Percentiles rank a stretch among this genome's conserved stretches.
Evolutionary conservation across 805 yeast species (phyloP).

Genomic region (Ogataea nitratoaversa): DNA sequence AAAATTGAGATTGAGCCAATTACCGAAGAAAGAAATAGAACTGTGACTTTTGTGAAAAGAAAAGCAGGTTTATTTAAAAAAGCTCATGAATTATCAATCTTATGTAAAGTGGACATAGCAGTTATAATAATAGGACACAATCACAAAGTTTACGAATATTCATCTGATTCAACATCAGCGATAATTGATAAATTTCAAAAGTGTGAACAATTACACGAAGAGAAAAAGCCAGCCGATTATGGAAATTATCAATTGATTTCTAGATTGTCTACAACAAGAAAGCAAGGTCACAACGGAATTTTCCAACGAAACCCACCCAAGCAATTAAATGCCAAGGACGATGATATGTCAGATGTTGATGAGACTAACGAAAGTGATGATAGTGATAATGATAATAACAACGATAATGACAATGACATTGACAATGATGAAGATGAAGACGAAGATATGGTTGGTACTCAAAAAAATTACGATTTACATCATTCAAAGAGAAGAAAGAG

Average conservation of each 20-base stretch:
- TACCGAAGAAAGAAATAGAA: constrained; percentile 79
- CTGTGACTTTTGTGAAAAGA: constrained; percentile 86
- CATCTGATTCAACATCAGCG: constrained; percentile 60
- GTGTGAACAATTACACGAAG: constrained; percentile 42
- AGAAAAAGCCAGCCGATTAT: constrained; percentile 61
- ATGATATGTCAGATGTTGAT: constrained; percentile 1
- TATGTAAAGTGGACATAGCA: constrained; percentile 91
- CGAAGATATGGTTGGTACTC: constrained; percentile 4
- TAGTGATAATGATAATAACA: constrained; percentile 10
- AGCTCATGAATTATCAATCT: constrained; percentile 80
- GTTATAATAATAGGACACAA: constrained; percentile 82
- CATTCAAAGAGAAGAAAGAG: background rate
- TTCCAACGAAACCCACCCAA: background rate
- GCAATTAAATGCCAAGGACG: background rate
- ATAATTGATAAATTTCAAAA: constrained; percentile 39
- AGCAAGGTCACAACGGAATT: constrained; percentile 6
- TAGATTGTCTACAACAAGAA: constrained; percentile 21
- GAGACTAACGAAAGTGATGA: constrained; percentile 4
- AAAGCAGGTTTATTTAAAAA: constrained; percentile 91
- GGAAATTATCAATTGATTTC: constrained; percentile 48
- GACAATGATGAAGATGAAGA: constrained; percentile 7
- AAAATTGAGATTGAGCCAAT: constrained; percentile 92
- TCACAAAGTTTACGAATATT: constrained; percentile 79
- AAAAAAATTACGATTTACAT: background rate
- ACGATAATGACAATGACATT: constrained; percentile 8